A percentile compares a stretch with the other conserved stretches of the same genome.
Conservation (phyloP, 192 early-diverging fungal genomes). For the Funneliformis mosseae region DNA sequence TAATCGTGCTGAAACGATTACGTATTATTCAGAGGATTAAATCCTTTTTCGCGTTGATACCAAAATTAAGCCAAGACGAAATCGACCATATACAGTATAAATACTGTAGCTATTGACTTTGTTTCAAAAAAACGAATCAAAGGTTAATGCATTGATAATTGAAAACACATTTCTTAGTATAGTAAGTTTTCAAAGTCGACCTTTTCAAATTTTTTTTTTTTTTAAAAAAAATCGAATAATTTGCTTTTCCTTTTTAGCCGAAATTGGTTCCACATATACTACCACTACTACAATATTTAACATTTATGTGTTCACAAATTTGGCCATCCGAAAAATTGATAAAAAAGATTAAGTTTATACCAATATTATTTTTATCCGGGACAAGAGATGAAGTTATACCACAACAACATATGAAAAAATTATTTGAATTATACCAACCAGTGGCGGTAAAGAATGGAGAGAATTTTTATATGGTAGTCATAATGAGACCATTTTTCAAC, state of each 20-base stretch:
- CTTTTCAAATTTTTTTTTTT: not conserved
- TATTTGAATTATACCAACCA: constrained; percentile 66
- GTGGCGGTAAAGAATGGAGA: constrained; percentile 39
- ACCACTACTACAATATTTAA: constrained; percentile 67
- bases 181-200: constrained; percentile 44
- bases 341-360: constrained; percentile 60
- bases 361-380: constrained; percentile 83
- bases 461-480: constrained; percentile 84
- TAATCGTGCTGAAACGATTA: too few species aligned
- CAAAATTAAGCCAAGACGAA: too few species aligned
- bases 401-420: constrained; percentile 78
- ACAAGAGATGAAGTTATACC: constrained; percentile 87
- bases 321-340: constrained; percentile 85
- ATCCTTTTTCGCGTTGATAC: too few species aligned
- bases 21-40: too few species aligned
- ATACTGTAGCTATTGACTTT: constrained; percentile 91
- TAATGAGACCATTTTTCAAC: constrained; percentile 88
- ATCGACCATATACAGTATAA: too few species aligned
- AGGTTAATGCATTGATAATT: constrained; percentile 79
- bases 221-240: not conserved
- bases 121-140: constrained; percentile 75
- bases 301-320: constrained; percentile 83
- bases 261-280: constrained; percentile 85
- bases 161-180: constrained; percentile 94
- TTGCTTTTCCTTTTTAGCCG: constrained; percentile 52